Percentiles rank a stretch among this genome's conserved stretches.
Evolutionary conservation across 2,329 filamentous ascomycete species (phyloP).

Genomic region (Chrysosporium keratinophilum): DNA sequence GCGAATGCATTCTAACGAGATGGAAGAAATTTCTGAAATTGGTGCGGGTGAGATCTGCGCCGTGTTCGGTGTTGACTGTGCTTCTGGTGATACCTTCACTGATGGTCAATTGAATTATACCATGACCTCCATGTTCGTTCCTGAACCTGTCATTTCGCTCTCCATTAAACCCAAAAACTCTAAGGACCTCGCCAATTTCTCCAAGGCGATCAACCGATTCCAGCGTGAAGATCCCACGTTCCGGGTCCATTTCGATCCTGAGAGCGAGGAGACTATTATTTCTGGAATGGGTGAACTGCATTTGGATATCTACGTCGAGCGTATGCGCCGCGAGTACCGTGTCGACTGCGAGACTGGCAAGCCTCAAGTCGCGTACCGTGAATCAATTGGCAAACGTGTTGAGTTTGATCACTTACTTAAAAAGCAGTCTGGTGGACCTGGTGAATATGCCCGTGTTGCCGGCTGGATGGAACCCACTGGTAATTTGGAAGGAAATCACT

Average conservation of each 20-base stretch:
- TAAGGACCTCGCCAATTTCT: conserved; percentile 88
- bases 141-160: conserved; percentile 93
- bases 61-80: conserved; percentile 95
- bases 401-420: conserved; percentile 89
- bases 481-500: conserved; percentile 62
- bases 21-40: conserved; percentile 91
- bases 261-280: conserved; percentile 95
- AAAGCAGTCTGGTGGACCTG: conserved; percentile 90
- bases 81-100: conserved; percentile 95
- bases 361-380: conserved; percentile 91
- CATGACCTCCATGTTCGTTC: conserved; percentile 96
- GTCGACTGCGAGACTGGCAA: conserved; percentile 93
- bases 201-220: conserved; percentile 97
- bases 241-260: conserved; percentile 80
- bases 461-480: conserved; percentile 84
- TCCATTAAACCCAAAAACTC: conserved; percentile 93
- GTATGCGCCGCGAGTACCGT: conserved; percentile 91
- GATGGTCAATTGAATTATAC: conserved; percentile 85
- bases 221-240: conserved; percentile 97
- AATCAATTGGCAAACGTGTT: conserved; percentile 71
- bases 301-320: conserved; percentile 93
- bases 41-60: conserved; percentile 96
- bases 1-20: conserved; percentile 98
- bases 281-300: conserved; percentile 97
- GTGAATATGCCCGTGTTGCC: conserved; percentile 86